Evolutionary conservation across 164 flowering plant genomes (phyloP).

Genomic region (Vitis vinifera): DNA sequence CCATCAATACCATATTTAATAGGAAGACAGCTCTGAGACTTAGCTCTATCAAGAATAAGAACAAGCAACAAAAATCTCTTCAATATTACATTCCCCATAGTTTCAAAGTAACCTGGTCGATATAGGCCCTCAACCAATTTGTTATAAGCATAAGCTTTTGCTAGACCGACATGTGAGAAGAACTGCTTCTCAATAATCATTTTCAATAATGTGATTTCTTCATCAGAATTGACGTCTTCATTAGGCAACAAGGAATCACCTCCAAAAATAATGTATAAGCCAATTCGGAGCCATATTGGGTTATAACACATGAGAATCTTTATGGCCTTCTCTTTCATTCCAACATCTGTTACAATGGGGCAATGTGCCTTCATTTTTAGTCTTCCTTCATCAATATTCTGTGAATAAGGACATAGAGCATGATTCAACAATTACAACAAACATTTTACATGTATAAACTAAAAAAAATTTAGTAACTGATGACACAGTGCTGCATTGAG

Average conservation of each 20-base stretch:
- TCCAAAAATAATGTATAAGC: slow-evolving; percentile 76
- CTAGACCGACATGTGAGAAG: slow-evolving; percentile 72
- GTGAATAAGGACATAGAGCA: slow-evolving; percentile 13
- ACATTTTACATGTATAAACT: not conserved
- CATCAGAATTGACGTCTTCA: slow-evolving; percentile 51
- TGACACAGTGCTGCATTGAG: too few relatives aligned
- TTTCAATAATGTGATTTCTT: slow-evolving; percentile 69
- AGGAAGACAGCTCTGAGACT: slow-evolving; percentile 74
- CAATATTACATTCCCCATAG: slow-evolving; percentile 72
- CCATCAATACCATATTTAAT: slow-evolving; percentile 94
- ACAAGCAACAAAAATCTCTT: slow-evolving; percentile 86
- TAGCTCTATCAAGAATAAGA: slow-evolving; percentile 84
- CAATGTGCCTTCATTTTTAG: slow-evolving; percentile 88
- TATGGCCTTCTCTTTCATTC: slow-evolving; percentile 77
- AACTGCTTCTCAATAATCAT: slow-evolving; percentile 81
- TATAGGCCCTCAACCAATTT: slow-evolving; percentile 87
- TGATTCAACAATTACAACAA: not conserved
- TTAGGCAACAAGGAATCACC: slow-evolving; percentile 77
- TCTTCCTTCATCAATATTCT: slow-evolving; percentile 95
- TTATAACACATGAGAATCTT: slow-evolving; percentile 66
- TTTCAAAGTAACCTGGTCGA: slow-evolving; percentile 89
- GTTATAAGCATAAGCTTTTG: slow-evolving; percentile 81
- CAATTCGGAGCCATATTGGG: slow-evolving; percentile 87
- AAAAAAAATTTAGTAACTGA: too few relatives aligned
- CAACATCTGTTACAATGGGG: slow-evolving; percentile 85